Evolutionary conservation across 352 stramenopile genomes (phyloP), one percentile per base, ranked within the genome.

Genomic region (Phytophthora sansomeana): DNA sequence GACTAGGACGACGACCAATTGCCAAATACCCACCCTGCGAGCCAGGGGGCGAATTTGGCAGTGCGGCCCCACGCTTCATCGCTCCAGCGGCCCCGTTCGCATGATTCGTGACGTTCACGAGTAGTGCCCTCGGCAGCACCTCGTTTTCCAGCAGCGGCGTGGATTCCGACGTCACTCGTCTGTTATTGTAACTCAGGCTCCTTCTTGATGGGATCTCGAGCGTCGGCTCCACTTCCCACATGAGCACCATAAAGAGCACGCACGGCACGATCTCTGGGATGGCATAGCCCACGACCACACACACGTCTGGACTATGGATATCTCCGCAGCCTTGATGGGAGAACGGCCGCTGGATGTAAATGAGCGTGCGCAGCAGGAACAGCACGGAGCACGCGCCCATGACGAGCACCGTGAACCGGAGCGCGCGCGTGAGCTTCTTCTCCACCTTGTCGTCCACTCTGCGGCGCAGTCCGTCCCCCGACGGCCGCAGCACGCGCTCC

Each of bases 201-300:
- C 82, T 62, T 4, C 78, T 65, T 1, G 83, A 81, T 29, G 80
- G 81, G 41, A 93, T 79, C 55, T 89, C 77, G 30, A 93, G 63
- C 38, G 85, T 77, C 11, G 87, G 85, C 48, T 96, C 85, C 29
- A 94, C 85, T 28, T 96, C 80, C 84, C 84, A 93, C 87, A 96
- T 94, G n/a, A 96, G 67, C 43, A 91, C 67, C 1, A 96, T 62
- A 57, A 96, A 96, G n/a, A 94, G 67, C 41, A 70, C 64, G 56
- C 82, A 90, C 0, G 87, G 85, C 24, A 94, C 66, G 44, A 92
- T 73, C 65, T 96, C 87, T 0, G 85, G 84, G 0, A 96, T 67
- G 5, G 70, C 78, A 43, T 94, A 93, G 16, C 85, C 87, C 9
- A 96, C 71, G 21, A 91, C 52, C 17, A 96, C 74, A 58, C 85